Percentiles rank a stretch among this genome's conserved stretches.
phyloP scores from a whole-genome alignment of 805 yeast genomes.

The Metschnikowia anglica region DNA sequence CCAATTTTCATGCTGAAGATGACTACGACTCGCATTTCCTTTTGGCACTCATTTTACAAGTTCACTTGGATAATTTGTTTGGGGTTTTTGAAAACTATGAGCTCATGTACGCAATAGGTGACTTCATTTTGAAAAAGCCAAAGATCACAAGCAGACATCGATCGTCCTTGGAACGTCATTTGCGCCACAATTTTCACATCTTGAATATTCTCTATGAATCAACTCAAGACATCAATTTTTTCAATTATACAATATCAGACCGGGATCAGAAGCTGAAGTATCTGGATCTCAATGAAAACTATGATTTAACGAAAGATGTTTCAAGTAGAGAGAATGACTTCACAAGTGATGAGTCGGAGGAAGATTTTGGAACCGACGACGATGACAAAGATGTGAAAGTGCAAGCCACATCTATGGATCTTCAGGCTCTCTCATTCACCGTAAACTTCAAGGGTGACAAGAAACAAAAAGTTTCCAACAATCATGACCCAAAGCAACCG shows the following conservation, averaged over 20 bases:
- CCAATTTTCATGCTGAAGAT: slow-evolving; percentile 17
- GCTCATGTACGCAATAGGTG: slow-evolving; percentile 42
- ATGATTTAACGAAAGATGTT: slow-evolving; percentile 27
- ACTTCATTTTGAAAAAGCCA: slow-evolving; percentile 24
- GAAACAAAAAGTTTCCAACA: slow-evolving; percentile 11
- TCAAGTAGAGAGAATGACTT: slow-evolving; percentile 7
- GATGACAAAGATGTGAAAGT: slow-evolving; percentile 12
- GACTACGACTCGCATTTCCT: slow-evolving; percentile 37
- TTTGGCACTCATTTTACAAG: slow-evolving; percentile 36
- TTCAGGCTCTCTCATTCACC: slow-evolving; percentile 26
- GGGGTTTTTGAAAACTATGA: slow-evolving; percentile 45
- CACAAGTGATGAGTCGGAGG: slow-evolving; percentile 17
- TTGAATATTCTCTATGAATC: slow-evolving; percentile 43
- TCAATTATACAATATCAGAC: slow-evolving; percentile 44
- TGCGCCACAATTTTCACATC: slow-evolving; percentile 32
- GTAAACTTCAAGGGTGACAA: slow-evolving; percentile 24
- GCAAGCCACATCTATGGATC: slow-evolving; percentile 16
- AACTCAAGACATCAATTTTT: slow-evolving; percentile 48
- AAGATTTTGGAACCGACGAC: slow-evolving; percentile 19
- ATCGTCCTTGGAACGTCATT: slow-evolving; percentile 22
- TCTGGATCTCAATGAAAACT: slow-evolving; percentile 42
- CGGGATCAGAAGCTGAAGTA: slow-evolving; percentile 40
- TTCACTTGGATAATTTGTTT: slow-evolving; percentile 38
- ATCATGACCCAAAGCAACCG: slow-evolving; percentile 9
- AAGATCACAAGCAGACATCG: slow-evolving; percentile 22